Conservation (phyloP, 805 yeast species). For the Candida nanaspora region DNA sequence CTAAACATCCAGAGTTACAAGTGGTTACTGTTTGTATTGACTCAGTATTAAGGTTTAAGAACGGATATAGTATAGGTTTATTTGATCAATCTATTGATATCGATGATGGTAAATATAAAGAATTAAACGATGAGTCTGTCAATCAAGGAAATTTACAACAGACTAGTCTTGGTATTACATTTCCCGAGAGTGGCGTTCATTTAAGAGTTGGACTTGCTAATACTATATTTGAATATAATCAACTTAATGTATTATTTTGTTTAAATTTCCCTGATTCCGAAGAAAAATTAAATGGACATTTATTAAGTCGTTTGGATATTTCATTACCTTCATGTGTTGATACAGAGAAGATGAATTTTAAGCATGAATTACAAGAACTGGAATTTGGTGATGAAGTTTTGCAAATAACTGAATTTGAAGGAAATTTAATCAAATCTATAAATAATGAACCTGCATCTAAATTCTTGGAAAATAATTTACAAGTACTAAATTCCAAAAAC, state of each 20-base stretch:
- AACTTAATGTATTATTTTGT: conserved; percentile 1
- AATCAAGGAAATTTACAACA: no score
- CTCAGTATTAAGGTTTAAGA: conserved; percentile 15
- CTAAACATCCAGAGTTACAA: no score
- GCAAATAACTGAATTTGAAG: conserved; percentile 40
- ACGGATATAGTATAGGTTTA: conserved; percentile 22
- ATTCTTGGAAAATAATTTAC: conserved; percentile 38
- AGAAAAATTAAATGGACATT: not conserved
- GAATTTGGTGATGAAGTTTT: no score
- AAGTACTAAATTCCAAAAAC: conserved; percentile 31
- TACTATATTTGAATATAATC: conserved; percentile 3
- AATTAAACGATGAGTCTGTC: no score
- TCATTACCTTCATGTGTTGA: conserved; percentile 2
- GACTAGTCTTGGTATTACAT: no score
- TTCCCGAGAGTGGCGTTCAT: no score
- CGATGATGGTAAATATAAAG: conserved; percentile 3
- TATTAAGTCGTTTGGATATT: not conserved
- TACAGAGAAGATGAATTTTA: no score
- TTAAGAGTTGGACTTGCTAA: conserved; percentile 3
- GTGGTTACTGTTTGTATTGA: conserved; percentile 21
- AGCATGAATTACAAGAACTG: no score
- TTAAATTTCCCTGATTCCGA: not conserved
- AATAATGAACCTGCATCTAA: conserved; percentile 51
- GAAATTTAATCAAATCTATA: conserved; percentile 53
- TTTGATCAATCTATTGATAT: conserved; percentile 10